Base-by-base conservation (phyloP, 495 filamentous ascomycete genomes). In the Rusavskia elegans region DNA sequence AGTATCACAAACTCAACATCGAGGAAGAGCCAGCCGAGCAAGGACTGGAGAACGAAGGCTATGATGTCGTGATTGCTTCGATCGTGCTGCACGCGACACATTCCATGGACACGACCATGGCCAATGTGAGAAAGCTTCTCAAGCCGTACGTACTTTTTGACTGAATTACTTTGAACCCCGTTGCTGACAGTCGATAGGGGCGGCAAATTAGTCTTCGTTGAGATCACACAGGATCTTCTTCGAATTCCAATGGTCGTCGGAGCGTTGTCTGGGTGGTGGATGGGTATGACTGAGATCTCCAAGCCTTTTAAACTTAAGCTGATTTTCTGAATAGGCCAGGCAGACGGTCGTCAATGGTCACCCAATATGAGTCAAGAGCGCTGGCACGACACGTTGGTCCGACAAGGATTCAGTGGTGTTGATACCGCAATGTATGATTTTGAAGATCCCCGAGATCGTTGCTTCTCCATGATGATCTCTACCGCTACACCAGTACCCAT, bases 41-140 rank as follows among this genome's bases (percentile, higher is more conserved):
- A 52, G 61, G 61, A 3, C 59, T 55, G 21, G 41, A 52, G n/a
- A 35, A 8, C 3, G 38, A 49, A 7, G 19, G 36, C 1, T 63
- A 55, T 44, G 61, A 63, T 41, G 40, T 63, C 14, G 29, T 61
- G 7, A 29, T 59, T n/a, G 56, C 50, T 0, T 50, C 38, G 13
- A 55, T 51, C 30, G 52, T 55, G 3, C 39, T 59, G 13, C 49
- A 52, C 48, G 49, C 49, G 14, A 80, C 77, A 0, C 19, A 29
- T 20, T 13, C n/a, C 14, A 45, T 63, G 9, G 48, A 45, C 2
- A 14, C 32, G 19, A 53, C 59, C 1, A 45, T 63, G 38, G 9
- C 19, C 2, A 57, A 61, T 17, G 27, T 46, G 10, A 41, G 54
- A 1, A 53, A 51, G 3, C 49, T 62, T 3, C 25, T 62, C 7